Percentiles rank a stretch among this genome's conserved stretches.
phyloP scores from a whole-genome alignment of 495 filamentous ascomycete genomes.

The Usnea hakonensis region DNA sequence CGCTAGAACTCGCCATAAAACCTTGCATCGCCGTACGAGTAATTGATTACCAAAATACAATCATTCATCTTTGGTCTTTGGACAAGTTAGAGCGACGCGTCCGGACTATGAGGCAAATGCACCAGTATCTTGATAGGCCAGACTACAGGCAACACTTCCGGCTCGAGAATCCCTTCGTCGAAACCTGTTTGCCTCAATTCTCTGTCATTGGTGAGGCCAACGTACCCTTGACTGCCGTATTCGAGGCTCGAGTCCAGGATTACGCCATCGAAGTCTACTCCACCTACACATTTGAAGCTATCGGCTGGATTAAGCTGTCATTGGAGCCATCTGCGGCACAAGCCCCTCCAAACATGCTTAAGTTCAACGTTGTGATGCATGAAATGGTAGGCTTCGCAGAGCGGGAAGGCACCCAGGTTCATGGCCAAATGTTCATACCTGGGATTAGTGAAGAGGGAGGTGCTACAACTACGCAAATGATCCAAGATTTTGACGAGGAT shows the following conservation, averaged over 20 bases:
- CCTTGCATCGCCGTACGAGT: constrained; percentile 88
- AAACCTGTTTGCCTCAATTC: constrained; percentile 82
- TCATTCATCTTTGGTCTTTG: constrained; percentile 90
- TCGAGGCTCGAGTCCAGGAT: constrained; percentile 90
- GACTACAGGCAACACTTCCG: constrained; percentile 72
- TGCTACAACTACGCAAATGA: constrained; percentile 88
- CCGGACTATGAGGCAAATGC: constrained; percentile 87
- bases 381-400: constrained; percentile 95
- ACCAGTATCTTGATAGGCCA: constrained; percentile 90
- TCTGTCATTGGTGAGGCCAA: constrained; percentile 91
- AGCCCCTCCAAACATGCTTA: constrained; percentile 83
- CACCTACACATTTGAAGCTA: constrained; percentile 81
- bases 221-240: constrained; percentile 87
- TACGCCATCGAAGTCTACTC: constrained; percentile 84
- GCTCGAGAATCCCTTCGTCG: constrained; percentile 69
- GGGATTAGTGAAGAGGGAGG: constrained; percentile 88
- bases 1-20: constrained; percentile 74
- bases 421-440: constrained; percentile 91
- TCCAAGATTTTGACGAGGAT: constrained; percentile 90
- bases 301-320: constrained; percentile 84
- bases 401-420: constrained; percentile 89
- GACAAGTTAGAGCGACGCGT: constrained; percentile 85
- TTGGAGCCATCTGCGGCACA: constrained; percentile 91
- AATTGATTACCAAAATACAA: constrained; percentile 79
- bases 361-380: constrained; percentile 99